phyloP scores from a whole-genome alignment of 305 asterid species.

The Fraxinus sp. region DNA sequence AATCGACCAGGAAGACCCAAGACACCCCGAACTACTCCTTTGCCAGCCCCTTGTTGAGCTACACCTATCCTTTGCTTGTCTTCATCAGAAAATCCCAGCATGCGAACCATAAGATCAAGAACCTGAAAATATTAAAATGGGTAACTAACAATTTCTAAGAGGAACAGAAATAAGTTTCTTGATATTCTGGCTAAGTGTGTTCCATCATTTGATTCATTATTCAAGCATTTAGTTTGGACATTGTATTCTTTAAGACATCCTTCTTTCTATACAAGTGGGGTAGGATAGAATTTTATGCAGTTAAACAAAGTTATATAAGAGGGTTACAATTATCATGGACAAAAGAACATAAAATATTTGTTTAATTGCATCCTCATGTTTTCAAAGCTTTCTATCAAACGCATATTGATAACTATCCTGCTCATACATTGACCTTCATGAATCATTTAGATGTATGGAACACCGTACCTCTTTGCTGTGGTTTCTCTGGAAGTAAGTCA shows the following conservation, averaged over 20 bases:
- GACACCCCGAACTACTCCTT: conserved; percentile 95
- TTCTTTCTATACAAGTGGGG: background rate
- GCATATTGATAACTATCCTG: background rate
- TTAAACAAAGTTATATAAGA: background rate
- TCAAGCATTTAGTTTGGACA: background rate
- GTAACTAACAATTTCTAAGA: conserved; percentile 3
- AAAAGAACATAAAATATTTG: background rate
- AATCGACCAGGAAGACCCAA: conserved; percentile 89
- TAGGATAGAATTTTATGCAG: background rate
- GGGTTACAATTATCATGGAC: background rate
- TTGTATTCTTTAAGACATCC: background rate
- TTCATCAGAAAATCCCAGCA: conserved; percentile 96
- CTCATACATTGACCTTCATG: background rate
- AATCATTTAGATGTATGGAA: conserved; percentile 14
- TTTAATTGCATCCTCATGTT: background rate
- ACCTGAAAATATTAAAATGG: conserved; percentile 47
- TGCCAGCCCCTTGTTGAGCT: conserved; percentile 86
- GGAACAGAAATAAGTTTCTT: background rate
- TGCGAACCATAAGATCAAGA: conserved; percentile 88
- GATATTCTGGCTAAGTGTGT: background rate
- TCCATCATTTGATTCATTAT: background rate
- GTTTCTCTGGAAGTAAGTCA: conserved; percentile 90
- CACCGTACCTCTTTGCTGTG: conserved; percentile 85
- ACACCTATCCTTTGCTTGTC: conserved; percentile 89
- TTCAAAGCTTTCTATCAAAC: background rate